These are phyloP conservation scores for Serendipita sp. DNA, from an alignment of 768 basidiomycete genomes.

Conservation along the genomic window DNA sequence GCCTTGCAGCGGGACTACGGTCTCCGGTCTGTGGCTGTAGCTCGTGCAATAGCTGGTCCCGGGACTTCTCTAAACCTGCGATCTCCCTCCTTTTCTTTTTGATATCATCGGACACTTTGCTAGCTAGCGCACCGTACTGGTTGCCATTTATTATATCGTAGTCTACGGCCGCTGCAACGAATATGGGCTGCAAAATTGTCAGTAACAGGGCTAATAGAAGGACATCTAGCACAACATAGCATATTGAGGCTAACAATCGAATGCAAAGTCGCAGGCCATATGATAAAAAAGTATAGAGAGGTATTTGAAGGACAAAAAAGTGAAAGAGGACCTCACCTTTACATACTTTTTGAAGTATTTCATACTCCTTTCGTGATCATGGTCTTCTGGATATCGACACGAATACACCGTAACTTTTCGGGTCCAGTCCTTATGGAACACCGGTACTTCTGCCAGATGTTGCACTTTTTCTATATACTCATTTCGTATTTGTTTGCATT, in stretches of 20 bases:
- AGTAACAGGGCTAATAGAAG: constrained; percentile 7
- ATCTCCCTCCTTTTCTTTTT: constrained; percentile 51
- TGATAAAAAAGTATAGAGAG: neutral
- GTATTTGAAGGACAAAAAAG: neutral
- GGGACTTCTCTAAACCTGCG: constrained; percentile 37
- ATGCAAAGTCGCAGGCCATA: neutral
- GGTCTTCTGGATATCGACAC: constrained; percentile 87
- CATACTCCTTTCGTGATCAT: constrained; percentile 69
- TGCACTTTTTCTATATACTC: constrained; percentile 69
- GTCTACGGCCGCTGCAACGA: constrained; percentile 89
- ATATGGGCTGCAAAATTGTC: constrained; percentile 49
- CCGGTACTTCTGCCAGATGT: constrained; percentile 51
- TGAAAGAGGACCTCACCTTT: constrained; percentile 43
- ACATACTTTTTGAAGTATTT: constrained; percentile 93
- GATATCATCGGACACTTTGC: constrained; percentile 56
- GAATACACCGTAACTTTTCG: constrained; percentile 78
- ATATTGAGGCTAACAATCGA: constrained; percentile 16
- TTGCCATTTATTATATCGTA: constrained; percentile 71
- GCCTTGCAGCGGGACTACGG: constrained; percentile 35
- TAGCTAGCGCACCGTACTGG: constrained; percentile 72
- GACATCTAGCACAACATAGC: constrained; percentile 10
- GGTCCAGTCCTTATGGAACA: constrained; percentile 47
- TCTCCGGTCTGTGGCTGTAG: constrained; percentile 34
- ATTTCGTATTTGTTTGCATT: constrained; percentile 63
- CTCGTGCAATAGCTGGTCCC: constrained; percentile 17